Percentiles rank a stretch among this genome's conserved stretches.
These are phyloP conservation scores for Suillus clintonianus DNA, from an alignment of 768 basidiomycete genomes.

Conservation along the genomic window DNA sequence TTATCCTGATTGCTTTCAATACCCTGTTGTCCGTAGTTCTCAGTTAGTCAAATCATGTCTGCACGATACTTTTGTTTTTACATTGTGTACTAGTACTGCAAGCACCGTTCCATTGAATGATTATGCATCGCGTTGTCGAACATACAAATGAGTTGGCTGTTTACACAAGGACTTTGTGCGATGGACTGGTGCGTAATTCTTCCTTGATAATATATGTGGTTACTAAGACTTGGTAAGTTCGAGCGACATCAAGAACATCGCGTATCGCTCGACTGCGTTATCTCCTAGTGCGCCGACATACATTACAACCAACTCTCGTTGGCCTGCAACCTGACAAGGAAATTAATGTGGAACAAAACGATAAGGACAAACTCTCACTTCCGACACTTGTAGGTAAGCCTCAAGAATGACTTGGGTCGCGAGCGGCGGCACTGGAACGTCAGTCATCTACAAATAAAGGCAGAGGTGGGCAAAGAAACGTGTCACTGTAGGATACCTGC, in stretches of 20 bases:
- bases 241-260: slow-evolving; percentile 84
- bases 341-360: not conserved
- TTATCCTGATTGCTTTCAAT: not conserved
- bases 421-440: slow-evolving; percentile 67
- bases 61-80: not conserved
- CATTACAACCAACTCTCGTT: slow-evolving; percentile 87
- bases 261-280: slow-evolving; percentile 91
- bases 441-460: slow-evolving; percentile 84
- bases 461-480: slow-evolving; percentile 95
- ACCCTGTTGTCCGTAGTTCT: not conserved
- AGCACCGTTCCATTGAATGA: too few species aligned
- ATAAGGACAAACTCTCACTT: slow-evolving; percentile 46
- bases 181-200: too few species aligned
- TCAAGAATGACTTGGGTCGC: slow-evolving; percentile 84
- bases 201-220: too few species aligned
- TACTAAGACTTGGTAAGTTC: slow-evolving; percentile 43
- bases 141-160: not conserved
- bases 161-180: too few species aligned
- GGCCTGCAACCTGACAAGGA: slow-evolving; percentile 59
- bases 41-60: not conserved
- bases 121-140: too few species aligned
- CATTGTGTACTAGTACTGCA: too few species aligned
- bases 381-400: slow-evolving; percentile 84
- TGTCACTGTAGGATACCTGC: slow-evolving; percentile 67
- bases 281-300: slow-evolving; percentile 91